Conservation (phyloP, 1,284 basidiomycete genomes). For the Ceratorhiza oryzae-sativae region DNA sequence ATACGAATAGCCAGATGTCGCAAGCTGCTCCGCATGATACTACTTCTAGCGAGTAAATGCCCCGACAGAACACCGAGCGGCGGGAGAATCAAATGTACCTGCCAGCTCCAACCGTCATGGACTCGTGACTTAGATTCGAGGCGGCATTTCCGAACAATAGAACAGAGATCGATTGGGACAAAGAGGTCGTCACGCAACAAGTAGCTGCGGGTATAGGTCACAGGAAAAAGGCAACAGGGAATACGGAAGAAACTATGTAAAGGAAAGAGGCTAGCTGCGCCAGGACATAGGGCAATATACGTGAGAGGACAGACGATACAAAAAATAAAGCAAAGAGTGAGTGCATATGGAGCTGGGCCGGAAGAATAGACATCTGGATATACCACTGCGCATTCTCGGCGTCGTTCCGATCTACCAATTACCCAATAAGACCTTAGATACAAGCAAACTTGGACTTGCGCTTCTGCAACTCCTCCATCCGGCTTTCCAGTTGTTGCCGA, state of each 20-base stretch:
- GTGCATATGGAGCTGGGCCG: constrained; percentile 56
- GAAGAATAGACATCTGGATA: constrained; percentile 30
- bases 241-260: constrained; percentile 40
- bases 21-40: constrained; percentile 14
- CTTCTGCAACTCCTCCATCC: constrained; percentile 81
- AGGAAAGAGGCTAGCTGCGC: constrained; percentile 41
- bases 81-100: not conserved
- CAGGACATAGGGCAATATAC: constrained; percentile 31
- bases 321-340: constrained; percentile 39
- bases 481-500: constrained; percentile 79
- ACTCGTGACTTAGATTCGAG: constrained; percentile 23
- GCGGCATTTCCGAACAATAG: not conserved
- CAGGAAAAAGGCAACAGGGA: constrained; percentile 39
- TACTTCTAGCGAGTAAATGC: constrained; percentile 2
- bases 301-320: constrained; percentile 6
- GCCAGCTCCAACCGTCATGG: not conserved
- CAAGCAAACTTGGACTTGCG: constrained; percentile 78
- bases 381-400: constrained; percentile 36
- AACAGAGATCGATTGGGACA: constrained; percentile 41
- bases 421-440: constrained; percentile 41
- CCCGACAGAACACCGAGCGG: constrained; percentile 25
- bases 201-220: constrained; percentile 38
- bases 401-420: constrained; percentile 20
- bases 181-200: constrained; percentile 35
- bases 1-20: constrained; percentile 9